A percentile compares a stretch with the other conserved stretches of the same genome.
These are phyloP conservation scores for Globisporangium echinulatum DNA, from an alignment of 352 stramenopile genomes.

Conservation along the genomic window DNA sequence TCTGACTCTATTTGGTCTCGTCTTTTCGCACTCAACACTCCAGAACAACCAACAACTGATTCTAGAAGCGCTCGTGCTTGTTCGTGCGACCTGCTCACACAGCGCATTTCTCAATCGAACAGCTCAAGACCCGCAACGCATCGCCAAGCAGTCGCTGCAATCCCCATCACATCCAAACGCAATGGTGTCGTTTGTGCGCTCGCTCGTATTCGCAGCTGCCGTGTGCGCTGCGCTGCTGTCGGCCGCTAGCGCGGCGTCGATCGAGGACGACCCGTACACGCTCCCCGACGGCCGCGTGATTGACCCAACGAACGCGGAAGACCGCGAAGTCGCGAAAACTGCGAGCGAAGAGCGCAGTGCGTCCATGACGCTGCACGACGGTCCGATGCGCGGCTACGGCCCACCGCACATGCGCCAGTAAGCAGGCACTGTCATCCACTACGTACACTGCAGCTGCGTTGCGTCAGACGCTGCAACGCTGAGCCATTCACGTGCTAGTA, in stretches of 20 bases:
- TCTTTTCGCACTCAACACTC: too few species aligned
- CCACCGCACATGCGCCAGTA: background rate
- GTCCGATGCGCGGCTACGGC: conserved; percentile 6
- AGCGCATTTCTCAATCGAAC: background rate
- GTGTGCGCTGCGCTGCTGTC: background rate
- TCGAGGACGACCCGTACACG: conserved; percentile 7
- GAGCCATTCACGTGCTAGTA: too few species aligned
- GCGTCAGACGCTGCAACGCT: too few species aligned
- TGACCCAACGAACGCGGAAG: conserved; percentile 1
- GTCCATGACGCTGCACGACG: conserved; percentile 4
- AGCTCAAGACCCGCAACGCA: background rate
- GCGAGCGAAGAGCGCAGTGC: background rate
- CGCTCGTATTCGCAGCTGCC: background rate
- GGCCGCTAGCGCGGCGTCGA: conserved; percentile 1
- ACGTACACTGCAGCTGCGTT: background rate
- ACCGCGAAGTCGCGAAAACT: background rate
- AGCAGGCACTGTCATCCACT: background rate
- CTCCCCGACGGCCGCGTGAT: conserved; percentile 6
- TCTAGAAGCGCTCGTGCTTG: too few species aligned
- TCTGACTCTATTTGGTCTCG: too few species aligned
- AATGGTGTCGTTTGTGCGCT: conserved; percentile 5
- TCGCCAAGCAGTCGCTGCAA: too few species aligned
- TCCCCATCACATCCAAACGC: background rate
- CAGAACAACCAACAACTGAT: too few species aligned
- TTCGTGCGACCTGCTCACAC: too few species aligned